These are phyloP conservation scores for Populus trichocarpa DNA, from an alignment of 441 rosid species.

Conservation along the genomic window DNA sequence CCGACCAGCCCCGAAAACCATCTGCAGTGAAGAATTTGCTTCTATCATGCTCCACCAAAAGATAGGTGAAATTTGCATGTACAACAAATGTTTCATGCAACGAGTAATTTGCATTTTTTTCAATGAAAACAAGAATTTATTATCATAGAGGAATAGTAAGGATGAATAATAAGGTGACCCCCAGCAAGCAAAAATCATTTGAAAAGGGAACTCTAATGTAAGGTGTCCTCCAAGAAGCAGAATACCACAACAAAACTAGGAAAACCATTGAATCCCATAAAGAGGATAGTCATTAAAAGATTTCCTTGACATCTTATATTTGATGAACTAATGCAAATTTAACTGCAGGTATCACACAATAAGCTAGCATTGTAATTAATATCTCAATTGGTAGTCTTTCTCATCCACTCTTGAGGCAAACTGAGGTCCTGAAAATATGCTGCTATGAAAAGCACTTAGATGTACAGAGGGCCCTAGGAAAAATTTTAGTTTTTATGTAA, in stretches of 20 bases:
- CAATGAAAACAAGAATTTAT: neutral
- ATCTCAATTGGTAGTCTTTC: neutral
- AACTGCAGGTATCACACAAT: neutral
- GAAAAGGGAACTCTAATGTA: neutral
- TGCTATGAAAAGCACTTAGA: neutral
- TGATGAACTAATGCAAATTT: neutral
- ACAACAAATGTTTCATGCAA: neutral
- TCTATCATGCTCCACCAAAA: neutral
- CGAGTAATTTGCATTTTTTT: too few relatives aligned
- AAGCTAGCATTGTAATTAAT: neutral
- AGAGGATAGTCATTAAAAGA: neutral
- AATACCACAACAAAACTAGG: neutral
- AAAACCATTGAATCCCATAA: neutral
- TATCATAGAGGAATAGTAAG: neutral
- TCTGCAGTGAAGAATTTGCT: constrained; percentile 30
- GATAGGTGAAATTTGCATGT: neutral
- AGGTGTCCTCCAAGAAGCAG: neutral
- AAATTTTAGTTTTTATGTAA: neutral
- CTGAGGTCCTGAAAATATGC: neutral
- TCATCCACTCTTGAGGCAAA: neutral
- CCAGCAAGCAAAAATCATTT: neutral
- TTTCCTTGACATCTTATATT: neutral
- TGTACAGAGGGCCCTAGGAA: neutral
- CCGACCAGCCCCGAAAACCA: constrained; percentile 76
- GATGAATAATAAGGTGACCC: neutral